phyloP scores from a whole-genome alignment of 768 basidiomycete species.

The Calocera cornea region DNA sequence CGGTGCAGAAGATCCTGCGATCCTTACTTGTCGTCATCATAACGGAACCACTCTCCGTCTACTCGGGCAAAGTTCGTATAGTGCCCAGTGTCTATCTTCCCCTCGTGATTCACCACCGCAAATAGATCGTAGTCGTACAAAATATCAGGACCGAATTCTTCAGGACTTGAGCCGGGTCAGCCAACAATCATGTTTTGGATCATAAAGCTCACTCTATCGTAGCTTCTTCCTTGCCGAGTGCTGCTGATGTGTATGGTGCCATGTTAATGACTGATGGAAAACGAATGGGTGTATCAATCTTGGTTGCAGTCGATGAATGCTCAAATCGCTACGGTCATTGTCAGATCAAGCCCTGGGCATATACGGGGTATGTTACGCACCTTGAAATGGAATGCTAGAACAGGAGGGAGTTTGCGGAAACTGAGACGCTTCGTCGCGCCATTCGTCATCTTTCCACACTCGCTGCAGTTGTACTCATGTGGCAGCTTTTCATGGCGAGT shows the following conservation, averaged over 20 bases:
- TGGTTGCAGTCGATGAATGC: constrained; percentile 64
- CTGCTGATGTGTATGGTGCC: constrained; percentile 62
- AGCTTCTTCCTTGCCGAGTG: constrained; percentile 11
- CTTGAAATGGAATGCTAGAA: constrained; percentile 91
- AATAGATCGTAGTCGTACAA: constrained; percentile 86
- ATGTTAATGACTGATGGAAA: constrained; percentile 80
- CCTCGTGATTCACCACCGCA: constrained; percentile 88
- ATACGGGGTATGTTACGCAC: constrained; percentile 28
- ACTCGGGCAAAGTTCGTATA: constrained; percentile 80
- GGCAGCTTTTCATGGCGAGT: constrained; percentile 74
- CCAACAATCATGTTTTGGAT: not conserved
- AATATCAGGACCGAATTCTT: constrained; percentile 31
- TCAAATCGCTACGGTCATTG: constrained; percentile 61
- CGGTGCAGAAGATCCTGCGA: not conserved
- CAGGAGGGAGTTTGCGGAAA: constrained; percentile 72
- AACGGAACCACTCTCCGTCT: constrained; percentile 88
- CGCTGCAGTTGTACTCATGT: constrained; percentile 72
- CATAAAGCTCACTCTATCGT: not conserved
- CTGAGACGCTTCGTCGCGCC: constrained; percentile 75
- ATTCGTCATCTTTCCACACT: constrained; percentile 59
- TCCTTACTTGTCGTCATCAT: constrained; percentile 82
- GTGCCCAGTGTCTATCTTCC: constrained; percentile 87
- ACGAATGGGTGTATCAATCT: constrained; percentile 70
- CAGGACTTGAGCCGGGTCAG: not conserved
- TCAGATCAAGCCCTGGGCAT: not conserved